Base-by-base conservation (phyloP, 1,284 basidiomycete genomes). In the Ceratobasidium sp. region DNA sequence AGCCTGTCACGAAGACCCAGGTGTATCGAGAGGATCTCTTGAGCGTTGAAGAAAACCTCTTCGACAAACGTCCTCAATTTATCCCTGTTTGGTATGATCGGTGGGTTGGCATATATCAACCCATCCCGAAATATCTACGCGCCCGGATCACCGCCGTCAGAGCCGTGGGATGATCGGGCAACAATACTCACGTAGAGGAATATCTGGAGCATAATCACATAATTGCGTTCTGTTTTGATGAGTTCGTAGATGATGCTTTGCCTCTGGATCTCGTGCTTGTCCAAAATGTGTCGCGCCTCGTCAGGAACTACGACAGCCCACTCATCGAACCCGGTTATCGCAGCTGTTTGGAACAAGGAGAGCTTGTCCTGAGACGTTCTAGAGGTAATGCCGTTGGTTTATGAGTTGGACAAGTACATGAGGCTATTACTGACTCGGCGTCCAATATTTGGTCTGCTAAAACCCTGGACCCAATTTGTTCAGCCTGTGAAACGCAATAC, bases 1-100 rank as follows among this genome's bases (percentile, higher is more conserved):
- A 95, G 84, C 0, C 85, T 83, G 0, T 79, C 86, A 19, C 94
- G 83, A 84, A 94, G 87, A 14, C 82, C 83, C 74, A 88, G 85
- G 78, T 95, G 93, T 74, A 89, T 86, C 0, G 81, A 81, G 7
- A 89, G 82, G 29, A 95, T 89, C 66, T 87, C 84, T 74, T 86
- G 82, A 2, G 94, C 80, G 76, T 94, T 93, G 79, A 87, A 89
- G 82, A 95, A 95, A 9, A 94, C 91, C 76, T 90, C 89, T 0
- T 83, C 80, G 27, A 94, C 82, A 78, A 94, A 95, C 2, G 81
- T 84, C 16, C 85, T 79, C 1, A 91, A 81, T 34, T 84, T 83
- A 1, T 84, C 82, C 53, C 83, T 82, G 16, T 85, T 84, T 27
- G 79, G 76, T 19, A 95, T 85, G 41, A 92, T 58, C 24, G 69